Conservation (phyloP, 495 filamentous ascomycete species). For the Sordaria brevicollis region DNA sequence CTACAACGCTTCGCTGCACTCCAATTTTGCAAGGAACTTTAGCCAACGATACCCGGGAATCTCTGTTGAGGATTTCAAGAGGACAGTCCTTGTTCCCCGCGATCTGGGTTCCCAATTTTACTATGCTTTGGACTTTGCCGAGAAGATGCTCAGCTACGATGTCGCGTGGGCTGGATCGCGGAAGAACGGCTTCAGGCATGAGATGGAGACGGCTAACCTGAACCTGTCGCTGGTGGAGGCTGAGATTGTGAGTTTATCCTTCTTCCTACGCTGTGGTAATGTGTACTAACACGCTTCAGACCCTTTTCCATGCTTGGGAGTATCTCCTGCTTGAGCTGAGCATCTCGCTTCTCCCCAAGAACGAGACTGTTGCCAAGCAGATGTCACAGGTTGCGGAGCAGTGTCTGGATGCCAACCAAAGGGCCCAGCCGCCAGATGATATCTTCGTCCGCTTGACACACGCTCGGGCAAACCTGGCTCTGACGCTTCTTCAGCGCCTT, state of each 20-base stretch:
- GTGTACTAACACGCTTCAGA: conserved; percentile 28
- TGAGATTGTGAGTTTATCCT: conserved; percentile 58
- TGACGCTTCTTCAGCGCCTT: conserved; percentile 66
- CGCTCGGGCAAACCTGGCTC: conserved; percentile 61
- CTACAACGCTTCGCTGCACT: conserved; percentile 80
- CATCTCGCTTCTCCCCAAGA: conserved; percentile 48
- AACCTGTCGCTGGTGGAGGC: conserved; percentile 88
- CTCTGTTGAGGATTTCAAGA: conserved; percentile 62
- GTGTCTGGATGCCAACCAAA: conserved; percentile 61
- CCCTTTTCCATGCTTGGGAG: conserved; percentile 81
- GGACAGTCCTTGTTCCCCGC: conserved; percentile 51
- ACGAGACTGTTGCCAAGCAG: conserved; percentile 51
- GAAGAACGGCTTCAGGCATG: conserved; percentile 62
- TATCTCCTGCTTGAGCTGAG: conserved; percentile 77
- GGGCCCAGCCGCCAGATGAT: conserved; percentile 52
- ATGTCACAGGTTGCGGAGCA: conserved; percentile 56
- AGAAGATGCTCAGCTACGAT: conserved; percentile 65
- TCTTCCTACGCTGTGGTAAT: not conserved
- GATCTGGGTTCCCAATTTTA: conserved; percentile 65
- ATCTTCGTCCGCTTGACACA: conserved; percentile 65
- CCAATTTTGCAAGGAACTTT: conserved; percentile 76
- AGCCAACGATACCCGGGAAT: conserved; percentile 61
- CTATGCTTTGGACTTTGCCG: conserved; percentile 66
- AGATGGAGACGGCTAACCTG: conserved; percentile 76
- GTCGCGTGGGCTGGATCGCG: conserved; percentile 58